Base-by-base conservation (phyloP, 169 alveolate species). In the Eimeria maxima region DNA sequence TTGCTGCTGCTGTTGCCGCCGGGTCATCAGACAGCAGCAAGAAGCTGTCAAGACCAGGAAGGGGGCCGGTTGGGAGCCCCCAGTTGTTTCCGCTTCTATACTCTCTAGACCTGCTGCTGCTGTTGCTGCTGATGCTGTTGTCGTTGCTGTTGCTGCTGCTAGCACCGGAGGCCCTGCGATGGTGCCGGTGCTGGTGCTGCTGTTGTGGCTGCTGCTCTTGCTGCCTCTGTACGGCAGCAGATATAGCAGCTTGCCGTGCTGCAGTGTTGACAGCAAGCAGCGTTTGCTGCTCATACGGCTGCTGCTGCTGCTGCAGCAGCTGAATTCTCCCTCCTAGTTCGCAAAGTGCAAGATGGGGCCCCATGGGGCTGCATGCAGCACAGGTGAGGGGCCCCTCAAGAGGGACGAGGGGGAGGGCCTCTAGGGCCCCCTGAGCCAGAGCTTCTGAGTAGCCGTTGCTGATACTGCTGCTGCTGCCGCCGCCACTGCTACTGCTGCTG, bases 261-360 rank as follows among this genome's bases (percentile, higher is more conserved):
- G 90, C 90, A 24, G 90, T 20, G 20, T 80, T 47, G 45, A 45
- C 47, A 42, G 57, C 45, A 44, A 50, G 57, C 90, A 80, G 90
- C 90, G 5, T 47, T 53, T 80, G 90, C 47, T 80, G 71, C 33
- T 55, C 33, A 22, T 27, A 10, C 42, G 45, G 90, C 90, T 80
- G 90, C 69, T 80, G 90, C 90, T 80, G 90, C 84, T 73, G 84
- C 84, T 73, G 4, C 90, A 80, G 69, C 90, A 80, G 90, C 90
- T 80, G 90, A 10, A 80, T 55, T 42, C 42, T n/a, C 16, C 90
- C 90, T 45, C 90, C 90, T 45, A 67, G 50, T 42, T 80, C 90
- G 29, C 90, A 80, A 11, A 80, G 13, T 6, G 90, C 90, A 47
- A 80, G 90, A 11, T 44, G 8, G 22, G 65, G 18, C 33, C 88